Evolutionary conservation across 306 rosid genomes (phyloP).

Genomic region (Geum urbanum): DNA sequence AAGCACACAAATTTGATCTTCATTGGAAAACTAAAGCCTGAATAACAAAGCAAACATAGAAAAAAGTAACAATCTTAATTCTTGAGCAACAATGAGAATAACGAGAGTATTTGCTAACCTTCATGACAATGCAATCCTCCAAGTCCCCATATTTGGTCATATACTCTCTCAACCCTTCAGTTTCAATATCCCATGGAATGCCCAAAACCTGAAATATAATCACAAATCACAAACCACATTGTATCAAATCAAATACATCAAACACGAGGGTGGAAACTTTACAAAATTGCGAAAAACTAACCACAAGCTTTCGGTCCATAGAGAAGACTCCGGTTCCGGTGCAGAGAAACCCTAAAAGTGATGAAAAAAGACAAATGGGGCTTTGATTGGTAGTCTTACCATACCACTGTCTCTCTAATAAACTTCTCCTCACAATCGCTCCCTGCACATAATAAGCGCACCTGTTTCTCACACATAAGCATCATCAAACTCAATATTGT

Average conservation of each 20-base stretch:
- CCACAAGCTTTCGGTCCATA: slow-evolving; percentile 97
- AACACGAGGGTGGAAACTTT: neutral
- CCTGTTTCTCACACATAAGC: slow-evolving; percentile 86
- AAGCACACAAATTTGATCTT: neutral
- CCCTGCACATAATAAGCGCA: slow-evolving; percentile 90
- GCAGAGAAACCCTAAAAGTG: slow-evolving; percentile 38
- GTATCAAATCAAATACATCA: neutral
- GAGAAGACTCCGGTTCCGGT: slow-evolving; percentile 3
- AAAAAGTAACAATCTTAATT: neutral
- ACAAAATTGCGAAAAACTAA: slow-evolving; percentile 29
- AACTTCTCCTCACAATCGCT: slow-evolving; percentile 83
- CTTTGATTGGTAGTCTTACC: slow-evolving; percentile 48
- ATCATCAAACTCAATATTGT: slow-evolving; percentile 54
- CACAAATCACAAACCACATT: neutral
- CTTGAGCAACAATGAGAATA: neutral
- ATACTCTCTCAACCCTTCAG: slow-evolving; percentile 73
- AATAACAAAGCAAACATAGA: neutral
- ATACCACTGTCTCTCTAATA: slow-evolving; percentile 66
- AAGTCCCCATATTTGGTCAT: slow-evolving; percentile 80
- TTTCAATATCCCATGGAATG: slow-evolving; percentile 79
- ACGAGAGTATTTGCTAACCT: slow-evolving; percentile 40
- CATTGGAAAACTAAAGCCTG: neutral
- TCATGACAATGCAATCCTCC: slow-evolving; percentile 89
- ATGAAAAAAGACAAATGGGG: slow-evolving; percentile 20
- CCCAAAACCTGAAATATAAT: slow-evolving; percentile 55